Evolutionary conservation across 2,329 filamentous ascomycete species (phyloP).

Genomic region (Nemania serpens): DNA sequence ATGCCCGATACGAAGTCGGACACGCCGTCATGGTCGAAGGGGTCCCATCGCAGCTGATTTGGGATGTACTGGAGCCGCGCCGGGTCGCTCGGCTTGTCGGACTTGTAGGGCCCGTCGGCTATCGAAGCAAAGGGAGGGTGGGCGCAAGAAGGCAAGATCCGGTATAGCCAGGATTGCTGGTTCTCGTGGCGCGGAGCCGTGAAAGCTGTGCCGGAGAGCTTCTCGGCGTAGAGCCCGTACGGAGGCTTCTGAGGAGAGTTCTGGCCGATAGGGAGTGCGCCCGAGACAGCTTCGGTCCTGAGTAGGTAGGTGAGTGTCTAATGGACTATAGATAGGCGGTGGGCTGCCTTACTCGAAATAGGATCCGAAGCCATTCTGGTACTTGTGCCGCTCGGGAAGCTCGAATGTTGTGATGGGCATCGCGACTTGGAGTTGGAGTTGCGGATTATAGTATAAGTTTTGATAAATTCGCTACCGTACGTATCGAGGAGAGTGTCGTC

Average conservation of each 20-base stretch:
- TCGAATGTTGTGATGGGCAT: slow-evolving; percentile 46
- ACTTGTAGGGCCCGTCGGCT: slow-evolving; percentile 48
- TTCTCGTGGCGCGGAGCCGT: slow-evolving; percentile 63
- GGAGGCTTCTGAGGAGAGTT: slow-evolving; percentile 75
- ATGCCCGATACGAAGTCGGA: slow-evolving; percentile 54
- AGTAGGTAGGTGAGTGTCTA: neutral
- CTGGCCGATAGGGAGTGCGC: slow-evolving; percentile 67
- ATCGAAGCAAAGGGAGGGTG: slow-evolving; percentile 48
- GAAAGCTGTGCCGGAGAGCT: slow-evolving; percentile 64
- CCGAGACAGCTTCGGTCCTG: slow-evolving; percentile 64
- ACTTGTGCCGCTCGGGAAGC: slow-evolving; percentile 58
- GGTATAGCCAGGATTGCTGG: slow-evolving; percentile 64
- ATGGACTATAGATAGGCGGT: neutral
- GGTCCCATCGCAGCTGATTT: slow-evolving; percentile 84
- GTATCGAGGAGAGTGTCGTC: too few species aligned
- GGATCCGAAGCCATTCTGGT: slow-evolving; percentile 70
- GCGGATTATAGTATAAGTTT: neutral
- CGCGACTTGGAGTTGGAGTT: neutral
- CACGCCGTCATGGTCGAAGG: slow-evolving; percentile 71
- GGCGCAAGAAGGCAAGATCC: slow-evolving; percentile 59
- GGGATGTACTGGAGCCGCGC: slow-evolving; percentile 72
- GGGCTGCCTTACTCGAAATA: slow-evolving; percentile 66
- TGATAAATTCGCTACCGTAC: too few species aligned
- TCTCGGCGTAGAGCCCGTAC: slow-evolving; percentile 72
- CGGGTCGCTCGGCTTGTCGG: slow-evolving; percentile 52